These are phyloP conservation scores for Pseudozyma pruni DNA, from an alignment of 1,284 basidiomycete genomes.

Conservation along the genomic window DNA sequence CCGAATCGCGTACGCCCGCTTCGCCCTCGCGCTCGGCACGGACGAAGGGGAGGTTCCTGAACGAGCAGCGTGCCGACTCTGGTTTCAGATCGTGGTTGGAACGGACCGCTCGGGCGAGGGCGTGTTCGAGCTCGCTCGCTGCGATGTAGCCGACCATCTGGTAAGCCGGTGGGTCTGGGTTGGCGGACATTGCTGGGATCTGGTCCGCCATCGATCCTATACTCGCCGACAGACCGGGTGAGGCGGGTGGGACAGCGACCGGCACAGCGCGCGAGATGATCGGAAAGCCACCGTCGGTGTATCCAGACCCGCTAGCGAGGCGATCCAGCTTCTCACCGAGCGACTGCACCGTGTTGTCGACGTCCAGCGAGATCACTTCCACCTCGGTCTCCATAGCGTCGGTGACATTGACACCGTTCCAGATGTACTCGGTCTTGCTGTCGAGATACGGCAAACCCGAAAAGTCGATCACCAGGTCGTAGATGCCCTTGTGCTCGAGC, in stretches of 20 bases:
- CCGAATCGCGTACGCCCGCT: constrained; percentile 41
- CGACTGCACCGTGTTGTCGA: constrained; percentile 73
- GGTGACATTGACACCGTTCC: constrained; percentile 70
- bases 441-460: constrained; percentile 80
- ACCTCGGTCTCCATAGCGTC: constrained; percentile 60
- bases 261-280: constrained; percentile 71
- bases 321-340: constrained; percentile 74
- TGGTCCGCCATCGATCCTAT: constrained; percentile 25
- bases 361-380: constrained; percentile 71
- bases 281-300: constrained; percentile 87
- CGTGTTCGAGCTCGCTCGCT: constrained; percentile 90
- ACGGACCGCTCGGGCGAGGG: constrained; percentile 63
- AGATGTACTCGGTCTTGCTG: constrained; percentile 85
- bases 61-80: constrained; percentile 29
- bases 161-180: constrained; percentile 43
- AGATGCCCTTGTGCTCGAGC: constrained; percentile 91
- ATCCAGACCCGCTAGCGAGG: constrained; percentile 47
- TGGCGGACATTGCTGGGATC: constrained; percentile 67
- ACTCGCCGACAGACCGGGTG: constrained; percentile 22
- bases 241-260: neutral
- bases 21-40: constrained; percentile 30
- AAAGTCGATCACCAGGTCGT: constrained; percentile 91
- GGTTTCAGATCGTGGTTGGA: constrained; percentile 15
- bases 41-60: constrained; percentile 48
- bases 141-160: constrained; percentile 92